Evolutionary conservation across 1,284 basidiomycete genomes (phyloP).

Genomic region (Boletus mariae): DNA sequence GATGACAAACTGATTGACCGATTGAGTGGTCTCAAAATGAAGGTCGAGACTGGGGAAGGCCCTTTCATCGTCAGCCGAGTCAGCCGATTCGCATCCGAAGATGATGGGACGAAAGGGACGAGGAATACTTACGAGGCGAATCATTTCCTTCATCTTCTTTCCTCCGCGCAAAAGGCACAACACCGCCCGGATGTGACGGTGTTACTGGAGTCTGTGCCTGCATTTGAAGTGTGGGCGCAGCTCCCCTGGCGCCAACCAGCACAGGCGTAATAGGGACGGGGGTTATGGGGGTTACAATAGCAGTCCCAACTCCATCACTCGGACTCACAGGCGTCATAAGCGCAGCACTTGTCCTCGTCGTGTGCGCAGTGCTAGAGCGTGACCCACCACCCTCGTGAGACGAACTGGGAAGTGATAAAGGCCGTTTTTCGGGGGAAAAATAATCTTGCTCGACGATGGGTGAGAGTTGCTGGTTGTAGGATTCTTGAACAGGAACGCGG

Average conservation of each 20-base stretch:
- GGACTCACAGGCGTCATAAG: conserved; percentile 28
- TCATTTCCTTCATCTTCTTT: conserved; percentile 31
- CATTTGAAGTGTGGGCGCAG: conserved; percentile 9
- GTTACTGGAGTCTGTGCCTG: conserved; percentile 24
- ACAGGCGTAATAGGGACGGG: conserved; percentile 32
- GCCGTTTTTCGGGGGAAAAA: conserved; percentile 42
- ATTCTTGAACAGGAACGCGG: conserved; percentile 30
- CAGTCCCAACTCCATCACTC: conserved; percentile 14
- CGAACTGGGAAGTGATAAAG: conserved; percentile 33
- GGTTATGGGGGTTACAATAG: conserved; percentile 27
- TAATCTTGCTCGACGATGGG: conserved; percentile 56
- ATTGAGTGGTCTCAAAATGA: conserved; percentile 33
- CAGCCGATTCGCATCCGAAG: conserved; percentile 1
- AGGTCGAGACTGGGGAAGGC: conserved; percentile 34
- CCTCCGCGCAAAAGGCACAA: conserved; percentile 22
- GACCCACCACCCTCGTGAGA: conserved; percentile 26
- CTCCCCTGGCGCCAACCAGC: conserved; percentile 17
- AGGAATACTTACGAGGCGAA: conserved; percentile 27
- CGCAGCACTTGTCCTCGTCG: conserved; percentile 25
- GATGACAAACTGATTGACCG: conserved; percentile 42
- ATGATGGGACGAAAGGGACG: background rate
- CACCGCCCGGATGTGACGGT: conserved; percentile 21
- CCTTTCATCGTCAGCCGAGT: conserved; percentile 17
- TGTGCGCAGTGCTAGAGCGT: conserved; percentile 22
- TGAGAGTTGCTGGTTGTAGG: conserved; percentile 46